These are phyloP conservation scores for Trichomonas tenax DNA, from an alignment of 208 protist genomes.

Conservation along the genomic window DNA sequence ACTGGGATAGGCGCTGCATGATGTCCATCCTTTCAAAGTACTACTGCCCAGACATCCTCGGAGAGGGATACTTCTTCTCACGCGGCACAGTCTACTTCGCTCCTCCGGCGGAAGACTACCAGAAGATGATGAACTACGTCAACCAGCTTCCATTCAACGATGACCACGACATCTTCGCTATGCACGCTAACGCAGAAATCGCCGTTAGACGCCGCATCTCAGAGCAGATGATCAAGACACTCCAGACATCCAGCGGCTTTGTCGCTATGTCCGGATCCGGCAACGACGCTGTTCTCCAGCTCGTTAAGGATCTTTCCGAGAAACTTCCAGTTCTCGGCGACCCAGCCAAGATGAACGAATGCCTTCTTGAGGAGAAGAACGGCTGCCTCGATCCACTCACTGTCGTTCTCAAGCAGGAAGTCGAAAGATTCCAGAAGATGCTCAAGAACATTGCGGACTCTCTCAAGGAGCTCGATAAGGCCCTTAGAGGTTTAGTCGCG, in stretches of 20 bases:
- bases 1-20: constrained; percentile 71
- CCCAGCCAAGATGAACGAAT: neutral
- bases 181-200: constrained; percentile 89
- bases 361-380: neutral
- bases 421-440: constrained; percentile 82
- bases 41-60: constrained; percentile 58
- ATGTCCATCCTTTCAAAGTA: constrained; percentile 68
- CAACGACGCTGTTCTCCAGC: neutral
- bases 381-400: constrained; percentile 70
- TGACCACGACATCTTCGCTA: constrained; percentile 77
- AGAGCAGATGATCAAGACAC: neutral
- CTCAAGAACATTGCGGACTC: constrained; percentile 38
- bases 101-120: neutral
- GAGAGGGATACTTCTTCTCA: constrained; percentile 59
- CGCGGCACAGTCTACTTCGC: neutral
- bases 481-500: constrained; percentile 78
- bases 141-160: constrained; percentile 48
- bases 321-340: neutral
- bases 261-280: neutral
- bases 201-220: constrained; percentile 59
- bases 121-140: neutral
- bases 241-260: neutral
- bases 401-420: constrained; percentile 80
- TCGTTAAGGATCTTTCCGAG: neutral
- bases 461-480: constrained; percentile 64